Evolutionary conservation across 2,329 filamentous ascomycete genomes (phyloP).

Genomic region (Hymenoscyphus fructigenus): DNA sequence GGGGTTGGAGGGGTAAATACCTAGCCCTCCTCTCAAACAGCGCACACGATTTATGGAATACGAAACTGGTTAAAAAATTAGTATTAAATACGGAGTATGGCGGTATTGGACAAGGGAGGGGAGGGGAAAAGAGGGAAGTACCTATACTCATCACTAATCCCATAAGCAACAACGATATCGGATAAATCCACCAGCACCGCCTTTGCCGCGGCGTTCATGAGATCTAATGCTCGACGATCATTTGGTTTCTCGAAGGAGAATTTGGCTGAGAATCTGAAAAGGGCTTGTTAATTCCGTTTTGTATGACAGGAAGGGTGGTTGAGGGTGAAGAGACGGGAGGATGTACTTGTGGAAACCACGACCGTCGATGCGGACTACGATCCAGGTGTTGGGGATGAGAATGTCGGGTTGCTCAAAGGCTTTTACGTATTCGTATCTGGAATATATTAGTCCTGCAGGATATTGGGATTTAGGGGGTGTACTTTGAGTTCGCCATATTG

Average conservation of each 20-base stretch:
- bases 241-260: slow-evolving; percentile 92
- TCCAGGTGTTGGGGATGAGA: slow-evolving; percentile 89
- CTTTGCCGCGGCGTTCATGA: slow-evolving; percentile 93
- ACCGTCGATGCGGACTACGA: slow-evolving; percentile 91
- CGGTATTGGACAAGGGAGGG: not conserved
- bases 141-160: slow-evolving; percentile 93
- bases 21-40: slow-evolving; percentile 85
- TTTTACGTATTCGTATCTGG: slow-evolving; percentile 91
- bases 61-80: slow-evolving; percentile 59
- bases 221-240: slow-evolving; percentile 78
- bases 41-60: slow-evolving; percentile 78
- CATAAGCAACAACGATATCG: slow-evolving; percentile 85
- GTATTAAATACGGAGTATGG: slow-evolving; percentile 11
- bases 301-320: not conserved
- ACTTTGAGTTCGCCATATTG: slow-evolving; percentile 7
- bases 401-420: slow-evolving; percentile 79
- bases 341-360: slow-evolving; percentile 88
- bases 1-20: slow-evolving; percentile 42
- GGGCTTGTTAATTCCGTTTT: slow-evolving; percentile 3
- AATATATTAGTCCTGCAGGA: not conserved
- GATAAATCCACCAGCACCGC: slow-evolving; percentile 80
- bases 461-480: not conserved
- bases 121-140: slow-evolving; percentile 35
- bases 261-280: slow-evolving; percentile 69
- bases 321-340: not conserved